These are phyloP conservation scores for Starmerella bombicola DNA, from an alignment of 805 yeast species.

Conservation along the genomic window DNA sequence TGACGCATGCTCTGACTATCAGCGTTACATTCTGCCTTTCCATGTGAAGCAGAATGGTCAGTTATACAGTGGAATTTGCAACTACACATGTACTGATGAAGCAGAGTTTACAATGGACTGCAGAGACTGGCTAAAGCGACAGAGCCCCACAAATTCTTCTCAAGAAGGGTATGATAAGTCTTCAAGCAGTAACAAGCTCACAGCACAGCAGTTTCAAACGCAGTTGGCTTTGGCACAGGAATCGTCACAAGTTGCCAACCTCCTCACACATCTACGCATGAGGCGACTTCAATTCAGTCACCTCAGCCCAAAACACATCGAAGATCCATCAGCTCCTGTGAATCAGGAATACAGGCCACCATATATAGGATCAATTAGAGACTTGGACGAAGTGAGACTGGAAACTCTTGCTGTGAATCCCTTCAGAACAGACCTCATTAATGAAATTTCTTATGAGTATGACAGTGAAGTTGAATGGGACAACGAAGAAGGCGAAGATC, in stretches of 20 bases:
- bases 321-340: slow-evolving; percentile 9
- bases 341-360: slow-evolving; percentile 44
- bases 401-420: slow-evolving; percentile 21
- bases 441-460: slow-evolving; percentile 35
- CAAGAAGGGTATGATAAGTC: not conserved
- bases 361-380: slow-evolving; percentile 39
- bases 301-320: slow-evolving; percentile 10
- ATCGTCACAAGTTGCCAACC: slow-evolving; percentile 11
- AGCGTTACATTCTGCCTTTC: slow-evolving; percentile 26
- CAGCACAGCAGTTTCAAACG: slow-evolving; percentile 15
- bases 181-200: slow-evolving; percentile 8
- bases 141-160: not conserved
- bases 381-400: slow-evolving; percentile 24
- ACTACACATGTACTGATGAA: not conserved
- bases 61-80: slow-evolving; percentile 16
- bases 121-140: slow-evolving; percentile 11
- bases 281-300: slow-evolving; percentile 28
- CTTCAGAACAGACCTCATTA: slow-evolving; percentile 9
- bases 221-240: slow-evolving; percentile 20
- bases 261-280: slow-evolving; percentile 19
- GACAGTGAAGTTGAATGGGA: slow-evolving; percentile 48
- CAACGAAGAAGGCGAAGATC: slow-evolving; percentile 39
- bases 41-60: slow-evolving; percentile 24
- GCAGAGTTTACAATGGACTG: slow-evolving; percentile 10
- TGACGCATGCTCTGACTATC: slow-evolving; percentile 21